Conservation (phyloP, 768 basidiomycete species). For the Mycena vulgaris region DNA sequence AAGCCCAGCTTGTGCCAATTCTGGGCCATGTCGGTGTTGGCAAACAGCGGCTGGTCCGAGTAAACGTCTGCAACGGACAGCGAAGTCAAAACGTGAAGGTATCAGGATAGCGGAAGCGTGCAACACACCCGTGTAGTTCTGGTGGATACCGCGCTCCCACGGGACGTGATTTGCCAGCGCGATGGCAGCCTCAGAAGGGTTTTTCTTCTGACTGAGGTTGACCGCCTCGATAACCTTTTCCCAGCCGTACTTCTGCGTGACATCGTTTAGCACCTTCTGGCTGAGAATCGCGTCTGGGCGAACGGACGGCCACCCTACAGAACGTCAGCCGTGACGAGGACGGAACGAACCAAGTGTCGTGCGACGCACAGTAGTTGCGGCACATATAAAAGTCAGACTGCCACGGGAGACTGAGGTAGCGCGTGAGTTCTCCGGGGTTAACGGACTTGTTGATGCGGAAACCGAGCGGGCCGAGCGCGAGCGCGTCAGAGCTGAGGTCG, state of each 20-base stretch:
- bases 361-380: conserved; percentile 48
- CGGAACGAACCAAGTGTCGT: neutral
- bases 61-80: conserved; percentile 1
- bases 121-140: conserved; percentile 8
- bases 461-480: conserved; percentile 35
- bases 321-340: neutral
- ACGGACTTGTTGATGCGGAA: conserved; percentile 45
- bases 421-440: conserved; percentile 47
- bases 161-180: conserved; percentile 8
- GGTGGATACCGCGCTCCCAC: conserved; percentile 16
- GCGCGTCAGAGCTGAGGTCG: conserved; percentile 16
- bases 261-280: conserved; percentile 13
- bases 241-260: conserved; percentile 5
- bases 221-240: neutral
- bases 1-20: conserved; percentile 14
- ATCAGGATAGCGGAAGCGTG: neutral
- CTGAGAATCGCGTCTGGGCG: conserved; percentile 47
- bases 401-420: conserved; percentile 54
- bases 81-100: neutral
- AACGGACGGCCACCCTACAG: conserved; percentile 48
- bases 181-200: neutral
- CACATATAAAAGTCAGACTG: conserved; percentile 52
- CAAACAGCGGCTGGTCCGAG: conserved; percentile 13
- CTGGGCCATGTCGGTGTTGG: conserved; percentile 6
- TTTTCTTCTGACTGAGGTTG: conserved; percentile 12